phyloP scores from a whole-genome alignment of 169 alveolate species.

The Cryptosporidium muris region DNA sequence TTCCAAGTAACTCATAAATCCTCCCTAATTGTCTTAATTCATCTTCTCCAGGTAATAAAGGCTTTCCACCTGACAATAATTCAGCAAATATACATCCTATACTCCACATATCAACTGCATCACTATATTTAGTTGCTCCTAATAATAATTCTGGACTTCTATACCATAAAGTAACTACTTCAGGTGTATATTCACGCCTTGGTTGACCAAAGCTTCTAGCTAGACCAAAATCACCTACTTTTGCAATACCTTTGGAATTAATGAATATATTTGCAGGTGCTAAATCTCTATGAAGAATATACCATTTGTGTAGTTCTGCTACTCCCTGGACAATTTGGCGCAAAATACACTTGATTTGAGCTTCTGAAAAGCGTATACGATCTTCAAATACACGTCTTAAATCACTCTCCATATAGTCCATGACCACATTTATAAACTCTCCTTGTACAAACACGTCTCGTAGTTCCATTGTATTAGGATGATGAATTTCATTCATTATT shows the following conservation, averaged over 20 bases:
- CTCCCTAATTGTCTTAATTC: slow-evolving; percentile 86
- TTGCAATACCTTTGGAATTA: slow-evolving; percentile 85
- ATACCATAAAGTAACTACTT: slow-evolving; percentile 93
- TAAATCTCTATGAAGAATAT: slow-evolving; percentile 84
- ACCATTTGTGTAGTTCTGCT: slow-evolving; percentile 78
- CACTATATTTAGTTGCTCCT: slow-evolving; percentile 88
- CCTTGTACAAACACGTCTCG: slow-evolving; percentile 88
- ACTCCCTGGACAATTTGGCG: slow-evolving; percentile 82
- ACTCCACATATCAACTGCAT: slow-evolving; percentile 93
- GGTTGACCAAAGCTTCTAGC: slow-evolving; percentile 90
- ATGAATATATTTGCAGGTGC: slow-evolving; percentile 87
- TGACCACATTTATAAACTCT: slow-evolving; percentile 85
- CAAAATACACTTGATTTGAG: slow-evolving; percentile 89
- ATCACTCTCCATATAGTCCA: slow-evolving; percentile 97
- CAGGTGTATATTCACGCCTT: slow-evolving; percentile 82
- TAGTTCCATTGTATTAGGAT: slow-evolving; percentile 87
- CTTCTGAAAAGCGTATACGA: slow-evolving; percentile 88
- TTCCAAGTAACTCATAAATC: slow-evolving; percentile 83
- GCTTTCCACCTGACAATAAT: slow-evolving; percentile 82
- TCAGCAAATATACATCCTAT: slow-evolving; percentile 94
- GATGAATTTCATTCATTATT: slow-evolving; percentile 87
- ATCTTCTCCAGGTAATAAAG: slow-evolving; percentile 89
- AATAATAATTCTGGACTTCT: slow-evolving; percentile 94
- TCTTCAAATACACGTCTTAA: slow-evolving; percentile 89
- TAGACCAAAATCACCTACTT: slow-evolving; percentile 90